A percentile compares a stretch with the other conserved stretches of the same genome.
Evolutionary conservation across 495 filamentous ascomycete genomes (phyloP).

Genomic region (Penicillium ochrochloron): DNA sequence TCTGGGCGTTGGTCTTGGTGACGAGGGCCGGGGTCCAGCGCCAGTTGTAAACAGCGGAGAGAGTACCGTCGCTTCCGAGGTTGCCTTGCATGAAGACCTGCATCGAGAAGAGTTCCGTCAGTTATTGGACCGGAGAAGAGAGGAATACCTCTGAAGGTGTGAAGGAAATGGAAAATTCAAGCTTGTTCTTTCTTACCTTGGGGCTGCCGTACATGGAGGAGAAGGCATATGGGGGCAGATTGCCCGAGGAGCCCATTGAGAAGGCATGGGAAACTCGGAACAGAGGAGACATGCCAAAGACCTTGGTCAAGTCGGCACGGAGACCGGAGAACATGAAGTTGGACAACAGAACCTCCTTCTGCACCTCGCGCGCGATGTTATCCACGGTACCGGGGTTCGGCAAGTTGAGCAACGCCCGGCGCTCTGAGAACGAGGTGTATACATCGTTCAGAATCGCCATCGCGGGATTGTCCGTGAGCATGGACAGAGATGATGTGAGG

Average conservation of each 20-base stretch:
- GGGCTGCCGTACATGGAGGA: conserved; percentile 89
- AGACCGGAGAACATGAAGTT: conserved; percentile 96
- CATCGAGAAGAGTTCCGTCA: conserved; percentile 17
- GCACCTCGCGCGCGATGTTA: conserved; percentile 87
- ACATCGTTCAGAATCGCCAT: conserved; percentile 71
- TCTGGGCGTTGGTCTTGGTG: conserved; percentile 83
- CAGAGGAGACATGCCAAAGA: conserved; percentile 86
- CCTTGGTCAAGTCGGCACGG: conserved; percentile 93
- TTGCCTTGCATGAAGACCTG: conserved; percentile 96
- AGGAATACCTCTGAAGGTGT: neutral
- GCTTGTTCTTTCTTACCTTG: conserved; percentile 69
- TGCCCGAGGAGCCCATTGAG: conserved; percentile 81
- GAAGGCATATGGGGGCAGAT: conserved; percentile 89
- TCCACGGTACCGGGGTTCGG: conserved; percentile 92
- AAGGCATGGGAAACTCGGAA: conserved; percentile 98
- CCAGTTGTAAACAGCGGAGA: conserved; percentile 87
- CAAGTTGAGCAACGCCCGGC: conserved; percentile 84
- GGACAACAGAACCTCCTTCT: conserved; percentile 91
- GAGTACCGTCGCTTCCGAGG: conserved; percentile 83
- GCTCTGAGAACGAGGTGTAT: conserved; percentile 81
- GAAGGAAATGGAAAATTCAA: neutral
- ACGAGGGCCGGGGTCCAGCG: conserved; percentile 77
- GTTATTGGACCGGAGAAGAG: neutral
- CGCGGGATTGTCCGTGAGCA: conserved; percentile 74
- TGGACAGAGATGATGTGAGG: conserved; percentile 60